Evolutionary conservation across 352 stramenopile genomes (phyloP), one percentile per base, ranked within the genome.

Genomic region (Pythium pyrilobum): DNA sequence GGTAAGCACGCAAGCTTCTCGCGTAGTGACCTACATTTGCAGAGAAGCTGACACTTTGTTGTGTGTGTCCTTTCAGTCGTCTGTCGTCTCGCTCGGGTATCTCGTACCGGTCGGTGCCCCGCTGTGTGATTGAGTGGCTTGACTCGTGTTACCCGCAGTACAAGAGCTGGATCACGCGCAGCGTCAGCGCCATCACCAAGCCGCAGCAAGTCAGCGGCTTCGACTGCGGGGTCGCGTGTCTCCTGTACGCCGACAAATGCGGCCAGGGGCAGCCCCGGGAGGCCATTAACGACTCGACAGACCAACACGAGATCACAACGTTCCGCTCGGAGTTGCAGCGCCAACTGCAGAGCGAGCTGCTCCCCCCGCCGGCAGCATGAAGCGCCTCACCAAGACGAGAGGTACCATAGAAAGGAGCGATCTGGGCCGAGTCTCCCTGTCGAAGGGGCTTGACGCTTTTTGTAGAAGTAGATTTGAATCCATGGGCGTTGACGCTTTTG

Each of bases 181-280:
- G 75, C 12, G 77, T 81, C 56, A 91, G 76, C 27, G 84, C 80
- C 2, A 92, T 95, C 56, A 94, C 84, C 3, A 59, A 66, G n/a
- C 80, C 79, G 40, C 87, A 96, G 57, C 87, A 96, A 66, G 63
- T 89, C 27, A 96, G 80, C n/a, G 84, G 84, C 38, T 96, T 90
- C 29, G 87, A 96, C 66, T 96, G 87, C 52, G 87, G 85, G 11
- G 85, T 96, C 25, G 85, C 87, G 10, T 92, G 82, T 34, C 55
- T 96, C 29, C 56, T 96, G 49, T 96, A 96, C 57, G 85, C 85
- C 5, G 81, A 95, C 62, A 95, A 92, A 55, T 89, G 77, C 41
- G 81, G 69, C 2, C 75, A 79, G 23, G 80, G 78, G 29, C 65
- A 84, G 39, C 73, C 60, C 28, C 63, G 65, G 0, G 66, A 89